Percentiles rank a stretch among this genome's conserved stretches.
Evolutionary conservation across 345 rosid genomes (phyloP).

Genomic region (Corchorus capsularis): DNA sequence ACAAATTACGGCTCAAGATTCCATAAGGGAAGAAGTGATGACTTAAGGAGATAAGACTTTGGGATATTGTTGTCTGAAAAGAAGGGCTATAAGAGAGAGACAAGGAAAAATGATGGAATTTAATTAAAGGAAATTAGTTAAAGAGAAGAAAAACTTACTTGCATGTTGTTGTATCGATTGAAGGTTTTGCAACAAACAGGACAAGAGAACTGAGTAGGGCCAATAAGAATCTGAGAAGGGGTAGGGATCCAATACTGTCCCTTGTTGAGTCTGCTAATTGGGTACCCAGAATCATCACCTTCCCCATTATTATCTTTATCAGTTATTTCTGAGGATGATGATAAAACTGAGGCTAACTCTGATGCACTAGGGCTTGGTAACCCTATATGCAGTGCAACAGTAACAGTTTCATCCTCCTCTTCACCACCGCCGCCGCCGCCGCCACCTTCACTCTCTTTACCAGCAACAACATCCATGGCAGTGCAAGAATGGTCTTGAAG

Average conservation of each 20-base stretch:
- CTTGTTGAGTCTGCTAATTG: conserved; percentile 72
- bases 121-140: neutral
- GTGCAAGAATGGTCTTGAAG: conserved; percentile 35
- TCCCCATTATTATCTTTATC: conserved; percentile 43
- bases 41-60: neutral
- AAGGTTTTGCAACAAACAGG: conserved; percentile 96
- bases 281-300: conserved; percentile 54
- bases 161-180: conserved; percentile 99
- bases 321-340: conserved; percentile 50
- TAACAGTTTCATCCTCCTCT: conserved; percentile 50
- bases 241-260: conserved; percentile 99
- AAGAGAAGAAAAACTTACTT: conserved; percentile 44
- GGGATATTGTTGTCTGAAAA: neutral
- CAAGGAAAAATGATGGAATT: neutral
- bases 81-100: neutral
- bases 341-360: conserved; percentile 67
- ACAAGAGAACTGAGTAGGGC: conserved; percentile 98
- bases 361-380: conserved; percentile 85
- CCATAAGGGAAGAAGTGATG: conserved; percentile 20
- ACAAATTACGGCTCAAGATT: neutral
- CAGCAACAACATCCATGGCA: conserved; percentile 32
- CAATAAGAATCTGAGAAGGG: conserved; percentile 95
- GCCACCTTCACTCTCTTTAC: conserved; percentile 13
- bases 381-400: conserved; percentile 94
- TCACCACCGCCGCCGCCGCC: neutral